Percentiles rank a stretch among this genome's conserved stretches.
Conservation (phyloP, 257 asterid species). For the Leptodermis oblonga region DNA sequence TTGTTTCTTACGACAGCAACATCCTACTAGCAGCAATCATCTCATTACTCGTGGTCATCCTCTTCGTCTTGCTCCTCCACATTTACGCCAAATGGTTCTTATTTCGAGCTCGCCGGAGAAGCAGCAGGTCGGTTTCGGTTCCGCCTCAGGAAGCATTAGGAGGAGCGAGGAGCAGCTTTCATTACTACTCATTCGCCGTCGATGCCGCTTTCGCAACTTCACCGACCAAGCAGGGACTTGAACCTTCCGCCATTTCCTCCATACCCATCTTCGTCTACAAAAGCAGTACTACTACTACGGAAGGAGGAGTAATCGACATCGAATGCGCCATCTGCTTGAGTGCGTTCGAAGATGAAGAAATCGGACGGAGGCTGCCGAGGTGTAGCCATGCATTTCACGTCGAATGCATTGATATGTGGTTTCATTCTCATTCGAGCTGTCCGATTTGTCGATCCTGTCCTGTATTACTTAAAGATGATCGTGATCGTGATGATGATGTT, state of each 20-base stretch:
- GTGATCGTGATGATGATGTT: not conserved
- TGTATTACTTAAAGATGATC: not conserved
- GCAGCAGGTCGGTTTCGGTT: slow-evolving; percentile 10
- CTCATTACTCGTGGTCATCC: slow-evolving; percentile 32
- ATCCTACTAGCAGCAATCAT: slow-evolving; percentile 46
- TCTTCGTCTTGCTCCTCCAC: slow-evolving; percentile 35
- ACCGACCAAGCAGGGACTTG: slow-evolving; percentile 28
- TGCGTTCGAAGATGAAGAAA: slow-evolving; percentile 37
- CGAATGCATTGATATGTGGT: slow-evolving; percentile 69
- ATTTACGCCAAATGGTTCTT: slow-evolving; percentile 39
- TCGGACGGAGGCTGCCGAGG: slow-evolving; percentile 33
- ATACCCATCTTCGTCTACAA: slow-evolving; percentile 27
- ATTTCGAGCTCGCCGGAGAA: slow-evolving; percentile 19
- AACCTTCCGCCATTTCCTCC: slow-evolving; percentile 21
- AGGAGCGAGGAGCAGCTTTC: slow-evolving; percentile 9
- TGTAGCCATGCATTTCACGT: slow-evolving; percentile 61
- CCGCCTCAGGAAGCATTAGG: slow-evolving; percentile 20
- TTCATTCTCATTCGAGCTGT: slow-evolving; percentile 53
- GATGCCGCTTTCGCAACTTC: slow-evolving; percentile 9
- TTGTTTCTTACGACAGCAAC: slow-evolving; percentile 33
- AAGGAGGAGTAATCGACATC: slow-evolving; percentile 9
- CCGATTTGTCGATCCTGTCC: slow-evolving; percentile 56
- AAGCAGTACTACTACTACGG: not conserved
- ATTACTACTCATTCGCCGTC: slow-evolving; percentile 4
- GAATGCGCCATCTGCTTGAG: slow-evolving; percentile 59